Percentiles rank a stretch among this genome's conserved stretches.
These are phyloP conservation scores for Bipolaris gigantea DNA, from an alignment of 2,329 filamentous ascomycete species.

Conservation along the genomic window DNA sequence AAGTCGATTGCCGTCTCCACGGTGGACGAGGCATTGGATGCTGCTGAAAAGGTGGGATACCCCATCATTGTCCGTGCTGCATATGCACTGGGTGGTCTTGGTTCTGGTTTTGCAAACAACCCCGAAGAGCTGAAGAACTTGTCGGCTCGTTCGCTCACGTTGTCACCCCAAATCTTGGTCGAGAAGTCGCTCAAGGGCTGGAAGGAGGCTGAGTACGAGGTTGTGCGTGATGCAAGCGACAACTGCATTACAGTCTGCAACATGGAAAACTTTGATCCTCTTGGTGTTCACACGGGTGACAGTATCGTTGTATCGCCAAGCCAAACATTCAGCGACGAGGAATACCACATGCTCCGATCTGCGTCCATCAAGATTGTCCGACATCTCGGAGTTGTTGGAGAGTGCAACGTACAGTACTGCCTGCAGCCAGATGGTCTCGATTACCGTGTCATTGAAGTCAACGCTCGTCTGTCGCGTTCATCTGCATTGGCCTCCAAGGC, in stretches of 20 bases:
- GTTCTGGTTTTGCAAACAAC: conserved; percentile 94
- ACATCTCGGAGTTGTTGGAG: conserved; percentile 93
- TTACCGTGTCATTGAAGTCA: conserved; percentile 98
- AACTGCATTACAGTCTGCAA: conserved; percentile 99
- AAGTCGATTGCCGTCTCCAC: conserved; percentile 92
- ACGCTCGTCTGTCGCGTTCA: conserved; percentile 95
- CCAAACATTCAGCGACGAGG: conserved; percentile 96
- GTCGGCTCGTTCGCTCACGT: conserved; percentile 86
- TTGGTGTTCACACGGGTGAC: conserved; percentile 97
- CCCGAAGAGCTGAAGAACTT: conserved; percentile 91
- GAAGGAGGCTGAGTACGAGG: conserved; percentile 99
- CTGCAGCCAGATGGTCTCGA: conserved; percentile 95
- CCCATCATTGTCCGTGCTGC: conserved; percentile 97
- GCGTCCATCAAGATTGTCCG: conserved; percentile 98
- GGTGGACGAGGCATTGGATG: conserved; percentile 87
- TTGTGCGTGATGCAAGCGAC: conserved; percentile 93
- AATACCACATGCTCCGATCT: conserved; percentile 98
- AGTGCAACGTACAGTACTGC: conserved; percentile 98
- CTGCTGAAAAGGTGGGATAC: conserved; percentile 85
- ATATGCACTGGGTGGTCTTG: conserved; percentile 92
- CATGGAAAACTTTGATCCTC: conserved; percentile 98
- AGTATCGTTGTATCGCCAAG: conserved; percentile 97
- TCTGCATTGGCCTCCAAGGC: conserved; percentile 97
- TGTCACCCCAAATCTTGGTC: conserved; percentile 94
- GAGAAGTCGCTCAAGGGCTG: conserved; percentile 99